phyloP scores from a whole-genome alignment of 1,284 basidiomycete genomes.

The Phylloporus sp. region DNA sequence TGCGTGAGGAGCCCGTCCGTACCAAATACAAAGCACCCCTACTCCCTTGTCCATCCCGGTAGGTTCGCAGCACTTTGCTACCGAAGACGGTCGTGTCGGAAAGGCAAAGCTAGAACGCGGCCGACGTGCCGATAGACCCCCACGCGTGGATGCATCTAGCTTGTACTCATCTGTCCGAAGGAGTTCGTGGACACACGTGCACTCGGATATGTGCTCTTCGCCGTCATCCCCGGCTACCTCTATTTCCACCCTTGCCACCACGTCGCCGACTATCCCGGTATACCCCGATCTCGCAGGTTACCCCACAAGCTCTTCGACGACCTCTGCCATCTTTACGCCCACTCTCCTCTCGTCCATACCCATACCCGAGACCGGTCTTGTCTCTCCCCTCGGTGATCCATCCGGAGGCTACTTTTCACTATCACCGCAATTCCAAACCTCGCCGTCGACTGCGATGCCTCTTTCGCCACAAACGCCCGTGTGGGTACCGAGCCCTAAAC shows the following conservation, averaged over 20 bases:
- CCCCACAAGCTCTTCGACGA: constrained; percentile 22
- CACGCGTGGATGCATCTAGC: constrained; percentile 26
- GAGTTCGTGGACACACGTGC: constrained; percentile 32
- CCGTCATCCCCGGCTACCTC: constrained; percentile 38
- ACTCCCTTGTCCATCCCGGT: constrained; percentile 42
- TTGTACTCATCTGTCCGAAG: constrained; percentile 30
- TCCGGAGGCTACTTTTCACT: constrained; percentile 26
- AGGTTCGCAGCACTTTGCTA: constrained; percentile 37
- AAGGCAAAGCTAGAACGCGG: constrained; percentile 38
- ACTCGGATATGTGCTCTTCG: constrained; percentile 35
- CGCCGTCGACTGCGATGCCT: constrained; percentile 18
- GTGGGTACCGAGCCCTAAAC: constrained; percentile 23
- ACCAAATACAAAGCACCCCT: constrained; percentile 41
- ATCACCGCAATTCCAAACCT: constrained; percentile 23
- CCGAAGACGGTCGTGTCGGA: constrained; percentile 32
- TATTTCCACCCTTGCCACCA: constrained; percentile 26
- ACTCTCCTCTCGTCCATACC: constrained; percentile 19
- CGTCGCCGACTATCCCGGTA: constrained; percentile 33
- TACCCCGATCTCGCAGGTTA: constrained; percentile 35
- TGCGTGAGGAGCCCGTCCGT: constrained; percentile 53
- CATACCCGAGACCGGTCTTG: constrained; percentile 25
- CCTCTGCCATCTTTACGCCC: constrained; percentile 23
- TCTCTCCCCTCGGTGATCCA: constrained; percentile 19
- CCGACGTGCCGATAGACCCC: constrained; percentile 30
- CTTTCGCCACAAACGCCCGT: constrained; percentile 26